Evolutionary conservation across 345 rosid species (phyloP).

Genomic region (Sisymbrium altissimum): DNA sequence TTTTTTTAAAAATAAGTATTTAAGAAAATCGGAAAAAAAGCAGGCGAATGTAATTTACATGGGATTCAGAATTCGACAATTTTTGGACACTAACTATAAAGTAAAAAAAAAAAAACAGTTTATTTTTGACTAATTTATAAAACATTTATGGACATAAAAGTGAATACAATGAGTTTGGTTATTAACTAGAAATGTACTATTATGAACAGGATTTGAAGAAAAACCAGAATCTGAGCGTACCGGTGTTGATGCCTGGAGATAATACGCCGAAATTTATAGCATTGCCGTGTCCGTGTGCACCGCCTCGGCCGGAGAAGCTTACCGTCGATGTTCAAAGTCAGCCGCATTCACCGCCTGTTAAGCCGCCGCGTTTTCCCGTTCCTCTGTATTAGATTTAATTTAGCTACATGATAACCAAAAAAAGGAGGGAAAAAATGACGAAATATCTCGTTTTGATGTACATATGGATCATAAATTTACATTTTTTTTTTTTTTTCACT

Average conservation of each 20-base stretch:
- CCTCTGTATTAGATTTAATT: slow-evolving; percentile 56
- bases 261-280: slow-evolving; percentile 81
- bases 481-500: slow-evolving; percentile 13
- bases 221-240: slow-evolving; percentile 51
- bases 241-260: slow-evolving; percentile 95
- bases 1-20: not conserved
- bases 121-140: not conserved
- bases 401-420: slow-evolving; percentile 9
- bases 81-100: not conserved
- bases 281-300: slow-evolving; percentile 85
- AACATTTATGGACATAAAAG: not conserved
- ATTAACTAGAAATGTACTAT: not conserved
- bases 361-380: slow-evolving; percentile 56
- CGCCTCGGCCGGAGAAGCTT: slow-evolving; percentile 46
- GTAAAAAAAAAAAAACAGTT: not conserved
- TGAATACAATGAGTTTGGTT: not conserved
- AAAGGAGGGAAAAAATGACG: not conserved
- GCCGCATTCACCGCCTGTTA: slow-evolving; percentile 36
- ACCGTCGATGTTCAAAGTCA: slow-evolving; percentile 42
- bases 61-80: not conserved
- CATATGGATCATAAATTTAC: slow-evolving; percentile 33
- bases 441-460: slow-evolving; percentile 32
- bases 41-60: not conserved
- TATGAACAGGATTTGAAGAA: slow-evolving; percentile 51
- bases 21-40: not conserved